Percentiles rank a stretch among this genome's conserved stretches.
These are phyloP conservation scores for Posidonia australis DNA, from an alignment of 106 monocot species.

Conservation along the genomic window DNA sequence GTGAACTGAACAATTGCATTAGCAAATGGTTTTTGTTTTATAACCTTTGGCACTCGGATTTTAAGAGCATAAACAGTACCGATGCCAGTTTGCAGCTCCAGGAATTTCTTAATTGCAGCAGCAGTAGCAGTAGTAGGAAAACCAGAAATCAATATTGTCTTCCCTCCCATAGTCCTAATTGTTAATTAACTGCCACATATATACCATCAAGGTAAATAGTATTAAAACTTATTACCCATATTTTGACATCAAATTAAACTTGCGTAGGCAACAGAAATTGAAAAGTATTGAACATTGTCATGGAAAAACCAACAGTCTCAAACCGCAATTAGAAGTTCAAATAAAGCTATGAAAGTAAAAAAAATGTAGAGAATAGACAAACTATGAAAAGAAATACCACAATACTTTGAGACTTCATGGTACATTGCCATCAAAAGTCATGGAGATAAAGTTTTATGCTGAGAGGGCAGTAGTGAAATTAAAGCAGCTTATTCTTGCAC, in stretches of 20 bases:
- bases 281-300: background rate
- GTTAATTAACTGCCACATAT: background rate
- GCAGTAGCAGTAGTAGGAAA: slow-evolving; percentile 36
- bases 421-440: no score
- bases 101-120: slow-evolving; percentile 23
- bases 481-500: no score
- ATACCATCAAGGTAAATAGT: no score
- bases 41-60: slow-evolving; percentile 36
- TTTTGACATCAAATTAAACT: background rate
- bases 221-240: no score
- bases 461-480: no score
- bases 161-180: slow-evolving; percentile 23
- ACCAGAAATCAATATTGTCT: slow-evolving; percentile 39
- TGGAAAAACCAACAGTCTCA: background rate
- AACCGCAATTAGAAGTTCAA: background rate
- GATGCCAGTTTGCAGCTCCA: slow-evolving; percentile 36
- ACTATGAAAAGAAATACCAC: no score
- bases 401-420: no score
- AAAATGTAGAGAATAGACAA: background rate
- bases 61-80: slow-evolving; percentile 59
- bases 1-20: slow-evolving; percentile 63
- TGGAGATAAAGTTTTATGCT: no score
- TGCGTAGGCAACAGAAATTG: background rate
- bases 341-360: background rate
- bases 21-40: slow-evolving; percentile 23